phyloP scores from a whole-genome alignment of 169 alveolate genomes.

The Eimeria falciformis region DNA sequence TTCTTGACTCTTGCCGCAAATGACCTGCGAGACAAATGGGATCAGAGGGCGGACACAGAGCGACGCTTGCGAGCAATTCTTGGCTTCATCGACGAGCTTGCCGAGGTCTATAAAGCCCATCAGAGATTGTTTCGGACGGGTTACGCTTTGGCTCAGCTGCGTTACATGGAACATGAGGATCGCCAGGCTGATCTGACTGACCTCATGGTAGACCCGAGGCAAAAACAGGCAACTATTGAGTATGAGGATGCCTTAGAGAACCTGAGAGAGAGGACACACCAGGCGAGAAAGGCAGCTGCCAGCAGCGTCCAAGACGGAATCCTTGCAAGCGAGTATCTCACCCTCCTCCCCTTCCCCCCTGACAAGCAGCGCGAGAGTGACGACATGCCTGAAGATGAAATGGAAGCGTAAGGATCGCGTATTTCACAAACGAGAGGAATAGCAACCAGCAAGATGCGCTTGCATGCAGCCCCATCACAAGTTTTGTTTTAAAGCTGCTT shows the following conservation, averaged over 20 bases:
- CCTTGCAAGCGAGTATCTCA: neutral
- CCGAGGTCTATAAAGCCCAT: neutral
- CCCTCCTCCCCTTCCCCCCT: constrained; percentile 24
- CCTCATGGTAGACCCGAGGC: neutral
- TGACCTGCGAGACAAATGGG: constrained; percentile 34
- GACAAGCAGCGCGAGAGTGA: constrained; percentile 18
- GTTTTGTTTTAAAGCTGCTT: no score
- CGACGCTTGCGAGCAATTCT: neutral
- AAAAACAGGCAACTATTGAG: neutral
- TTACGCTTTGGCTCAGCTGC: neutral
- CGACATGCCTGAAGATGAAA: constrained; percentile 7
- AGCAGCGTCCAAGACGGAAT: neutral
- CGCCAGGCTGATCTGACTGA: neutral
- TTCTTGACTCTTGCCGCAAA: neutral
- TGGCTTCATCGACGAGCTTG: neutral
- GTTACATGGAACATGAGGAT: neutral
- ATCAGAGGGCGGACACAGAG: neutral
- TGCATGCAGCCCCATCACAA: no score
- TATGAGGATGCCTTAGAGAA: neutral
- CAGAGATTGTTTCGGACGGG: neutral
- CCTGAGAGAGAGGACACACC: neutral
- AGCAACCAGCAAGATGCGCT: no score
- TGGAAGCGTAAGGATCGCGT: no score
- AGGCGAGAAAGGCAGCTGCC: neutral
- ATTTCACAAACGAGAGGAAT: no score